Evolutionary conservation across 106 monocot species (phyloP), one percentile per base, ranked within the genome.

Genomic region (Allium sativum): DNA sequence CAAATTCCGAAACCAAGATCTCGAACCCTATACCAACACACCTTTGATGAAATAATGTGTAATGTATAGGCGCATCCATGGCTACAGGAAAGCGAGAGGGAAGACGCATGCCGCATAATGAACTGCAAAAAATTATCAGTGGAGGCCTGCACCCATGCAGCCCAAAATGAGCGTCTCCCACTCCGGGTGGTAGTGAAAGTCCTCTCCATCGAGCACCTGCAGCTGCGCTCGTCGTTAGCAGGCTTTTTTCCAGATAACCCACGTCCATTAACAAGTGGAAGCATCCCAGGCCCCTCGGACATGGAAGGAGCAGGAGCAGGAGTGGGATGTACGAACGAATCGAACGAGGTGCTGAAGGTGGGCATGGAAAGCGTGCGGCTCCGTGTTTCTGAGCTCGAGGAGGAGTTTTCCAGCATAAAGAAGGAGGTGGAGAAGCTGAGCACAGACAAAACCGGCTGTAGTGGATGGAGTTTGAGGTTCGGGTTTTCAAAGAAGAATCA

Each of bases 181-280:
- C 71, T 82, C 21, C 64, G 82, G 44, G 63, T 82, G 46, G 45
- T 82, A 0, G 74, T 82, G 22, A 77, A 82, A 65, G 82, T 82
- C 14, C 78, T 82, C 58, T 82, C 75, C 65, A 78, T 78, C 44
- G 82, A 82, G 68, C 82, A 82, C 59, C 64, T 82, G 12, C 82
- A 82, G 63, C 67, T 78, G 21, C 73, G 82, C 52, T 74, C 70
- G 7, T 78, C 82, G 0, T 74, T 82, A 18, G 82, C 82, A 14
- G 77, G 82, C 9, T 82, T 77, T 55, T 74, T 78, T 13, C 71
- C 75, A 12, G 77, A 78, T 8, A 71, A 59, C 1, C 74, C 77
- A 12, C 66, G 82, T 12, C 69, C 44, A 1, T 61, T 74, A 10
- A 56, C 74, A 48, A 76, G 80, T 21, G 71, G 80, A 10, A 21